Evolutionary conservation across 768 basidiomycete genomes (phyloP).

Genomic region (Kondoa malvinella): DNA sequence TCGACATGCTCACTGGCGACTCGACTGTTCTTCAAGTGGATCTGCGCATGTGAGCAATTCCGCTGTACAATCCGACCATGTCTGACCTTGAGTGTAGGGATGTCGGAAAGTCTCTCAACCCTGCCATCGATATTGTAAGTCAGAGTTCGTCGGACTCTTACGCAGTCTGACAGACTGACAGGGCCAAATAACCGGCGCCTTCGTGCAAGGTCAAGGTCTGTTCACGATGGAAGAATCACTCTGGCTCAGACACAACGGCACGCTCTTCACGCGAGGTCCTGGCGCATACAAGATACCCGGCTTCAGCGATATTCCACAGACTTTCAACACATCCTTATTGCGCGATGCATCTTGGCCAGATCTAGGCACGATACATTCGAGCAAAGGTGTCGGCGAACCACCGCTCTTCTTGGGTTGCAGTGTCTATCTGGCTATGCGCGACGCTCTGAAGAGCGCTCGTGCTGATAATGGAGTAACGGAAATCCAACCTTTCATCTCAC

Average conservation of each 20-base stretch:
- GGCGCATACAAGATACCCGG: slow-evolving; percentile 25
- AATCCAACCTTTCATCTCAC: slow-evolving; percentile 17
- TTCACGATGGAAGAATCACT: slow-evolving; percentile 24
- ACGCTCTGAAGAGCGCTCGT: slow-evolving; percentile 25
- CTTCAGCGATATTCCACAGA: slow-evolving; percentile 25
- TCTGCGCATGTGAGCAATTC: slow-evolving; percentile 10
- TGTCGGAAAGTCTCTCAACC: slow-evolving; percentile 25
- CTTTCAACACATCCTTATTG: slow-evolving; percentile 19
- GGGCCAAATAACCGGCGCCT: slow-evolving; percentile 27
- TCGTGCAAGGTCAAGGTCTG: slow-evolving; percentile 21
- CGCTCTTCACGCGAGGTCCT: slow-evolving; percentile 22
- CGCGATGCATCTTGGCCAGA: slow-evolving; percentile 23
- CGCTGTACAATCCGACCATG: no score
- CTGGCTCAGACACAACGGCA: slow-evolving; percentile 23
- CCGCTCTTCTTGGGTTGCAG: slow-evolving; percentile 26
- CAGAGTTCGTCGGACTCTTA: no score
- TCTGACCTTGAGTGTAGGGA: slow-evolving; percentile 15
- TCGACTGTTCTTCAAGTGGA: slow-evolving; percentile 19
- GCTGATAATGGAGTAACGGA: slow-evolving; percentile 20
- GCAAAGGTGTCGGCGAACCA: slow-evolving; percentile 22
- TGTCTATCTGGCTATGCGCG: slow-evolving; percentile 23
- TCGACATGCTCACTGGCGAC: slow-evolving; percentile 26
- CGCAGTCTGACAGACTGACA: no score
- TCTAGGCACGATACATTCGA: slow-evolving; percentile 12
- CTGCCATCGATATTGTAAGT: slow-evolving; percentile 22